Percentiles rank a stretch among this genome's conserved stretches.
Conservation (phyloP, 2,329 filamentous ascomycete genomes). For the Fusarium proliferatum region DNA sequence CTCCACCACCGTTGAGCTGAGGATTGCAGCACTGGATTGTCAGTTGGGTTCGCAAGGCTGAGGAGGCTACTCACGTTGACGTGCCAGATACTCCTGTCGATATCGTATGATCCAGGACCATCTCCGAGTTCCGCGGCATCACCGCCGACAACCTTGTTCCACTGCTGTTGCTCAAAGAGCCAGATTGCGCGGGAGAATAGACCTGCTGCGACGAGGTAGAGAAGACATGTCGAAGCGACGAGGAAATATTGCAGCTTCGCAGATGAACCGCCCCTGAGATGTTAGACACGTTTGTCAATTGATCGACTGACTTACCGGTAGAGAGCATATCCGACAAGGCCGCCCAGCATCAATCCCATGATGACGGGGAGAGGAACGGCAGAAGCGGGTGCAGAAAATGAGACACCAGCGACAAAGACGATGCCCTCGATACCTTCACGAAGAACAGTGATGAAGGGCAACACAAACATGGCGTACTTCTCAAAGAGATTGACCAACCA, state of each 20-base stretch:
- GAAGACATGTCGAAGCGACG: conserved; percentile 82
- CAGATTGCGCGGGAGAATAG: conserved; percentile 83
- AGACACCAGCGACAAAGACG: conserved; percentile 89
- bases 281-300: not conserved
- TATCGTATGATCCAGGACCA: conserved; percentile 83
- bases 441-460: conserved; percentile 88
- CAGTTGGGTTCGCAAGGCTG: not conserved
- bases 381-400: conserved; percentile 77
- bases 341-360: conserved; percentile 74
- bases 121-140: conserved; percentile 62
- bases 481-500: conserved; percentile 73
- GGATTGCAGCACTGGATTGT: conserved; percentile 79
- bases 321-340: conserved; percentile 75
- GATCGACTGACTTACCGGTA: conserved; percentile 69
- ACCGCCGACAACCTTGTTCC: conserved; percentile 73
- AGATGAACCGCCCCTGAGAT: conserved; percentile 55
- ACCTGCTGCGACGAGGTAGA: conserved; percentile 86
- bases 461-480: conserved; percentile 87
- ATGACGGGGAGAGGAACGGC: conserved; percentile 83
- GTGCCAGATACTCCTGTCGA: conserved; percentile 82
- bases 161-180: conserved; percentile 77
- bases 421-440: conserved; percentile 88
- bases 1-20: conserved; percentile 75
- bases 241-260: conserved; percentile 75
- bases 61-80: conserved; percentile 73